These are phyloP conservation scores for Boletus barrowsii DNA, from an alignment of 768 basidiomycete genomes.

Conservation along the genomic window DNA sequence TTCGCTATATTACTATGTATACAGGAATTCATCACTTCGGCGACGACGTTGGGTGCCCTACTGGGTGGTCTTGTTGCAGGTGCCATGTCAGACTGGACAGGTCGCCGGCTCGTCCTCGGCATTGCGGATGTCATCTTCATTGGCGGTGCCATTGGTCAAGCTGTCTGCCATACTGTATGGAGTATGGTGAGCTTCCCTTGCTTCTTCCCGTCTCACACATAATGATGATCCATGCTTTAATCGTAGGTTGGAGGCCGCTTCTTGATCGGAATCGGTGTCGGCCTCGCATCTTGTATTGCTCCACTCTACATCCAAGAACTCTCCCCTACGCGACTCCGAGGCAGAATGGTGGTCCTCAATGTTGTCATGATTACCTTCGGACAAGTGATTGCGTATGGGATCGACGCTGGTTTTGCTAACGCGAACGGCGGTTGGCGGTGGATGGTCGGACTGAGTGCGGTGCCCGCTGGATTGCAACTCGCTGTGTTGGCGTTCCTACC, in stretches of 20 bases:
- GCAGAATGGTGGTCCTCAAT: constrained; percentile 77
- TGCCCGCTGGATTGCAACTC: constrained; percentile 66
- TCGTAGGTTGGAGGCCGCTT: constrained; percentile 66
- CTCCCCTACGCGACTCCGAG: constrained; percentile 68
- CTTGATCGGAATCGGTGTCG: constrained; percentile 71
- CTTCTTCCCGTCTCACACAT: neutral
- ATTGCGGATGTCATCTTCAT: constrained; percentile 74
- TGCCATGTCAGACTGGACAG: constrained; percentile 66
- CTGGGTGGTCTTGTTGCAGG: constrained; percentile 72
- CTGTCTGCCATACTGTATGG: constrained; percentile 66
- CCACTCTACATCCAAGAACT: constrained; percentile 85
- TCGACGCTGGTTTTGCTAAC: constrained; percentile 63
- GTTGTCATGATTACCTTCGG: constrained; percentile 80
- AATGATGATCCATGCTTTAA: neutral
- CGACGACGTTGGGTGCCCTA: constrained; percentile 76
- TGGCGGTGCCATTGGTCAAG: constrained; percentile 67
- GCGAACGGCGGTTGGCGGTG: constrained; percentile 70
- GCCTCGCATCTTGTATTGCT: constrained; percentile 72
- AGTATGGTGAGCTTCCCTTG: constrained; percentile 49
- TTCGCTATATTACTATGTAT: neutral
- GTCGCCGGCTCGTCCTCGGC: constrained; percentile 60
- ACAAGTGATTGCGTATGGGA: constrained; percentile 76
- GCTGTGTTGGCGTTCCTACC: constrained; percentile 62
- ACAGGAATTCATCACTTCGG: constrained; percentile 77
- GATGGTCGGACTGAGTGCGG: constrained; percentile 77